These are phyloP conservation scores for Nicotiana noctiflora DNA, from an alignment of 257 asterid genomes.

Conservation along the genomic window DNA sequence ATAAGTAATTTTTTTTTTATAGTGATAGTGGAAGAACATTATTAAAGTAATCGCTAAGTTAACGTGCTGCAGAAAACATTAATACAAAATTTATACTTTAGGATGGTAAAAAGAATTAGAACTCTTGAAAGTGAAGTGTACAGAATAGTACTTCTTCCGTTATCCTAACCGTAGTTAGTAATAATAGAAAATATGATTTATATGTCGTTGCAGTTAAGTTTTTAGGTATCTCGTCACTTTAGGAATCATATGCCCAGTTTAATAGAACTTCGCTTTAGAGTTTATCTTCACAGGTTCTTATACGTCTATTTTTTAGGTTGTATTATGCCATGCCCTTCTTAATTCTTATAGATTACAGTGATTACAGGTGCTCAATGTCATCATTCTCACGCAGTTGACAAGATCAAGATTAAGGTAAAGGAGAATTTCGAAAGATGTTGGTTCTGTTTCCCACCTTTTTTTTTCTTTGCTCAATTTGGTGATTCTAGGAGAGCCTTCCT, in stretches of 20 bases:
- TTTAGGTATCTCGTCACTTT: not conserved
- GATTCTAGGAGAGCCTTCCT: not conserved
- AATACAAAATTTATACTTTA: not conserved
- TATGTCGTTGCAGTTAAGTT: not conserved
- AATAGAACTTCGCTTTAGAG: not conserved
- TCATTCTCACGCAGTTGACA: slow-evolving; percentile 31
- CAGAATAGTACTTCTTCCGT: not conserved
- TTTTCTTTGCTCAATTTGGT: not conserved
- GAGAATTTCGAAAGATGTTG: slow-evolving; percentile 1
- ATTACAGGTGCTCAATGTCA: slow-evolving; percentile 51
- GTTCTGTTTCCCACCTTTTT: not conserved
- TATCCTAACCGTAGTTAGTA: not conserved
- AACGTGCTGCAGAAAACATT: not conserved
- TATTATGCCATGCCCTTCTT: not conserved
- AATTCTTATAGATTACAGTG: slow-evolving; percentile 28
- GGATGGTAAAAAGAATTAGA: not conserved
- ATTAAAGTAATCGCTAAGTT: not conserved
- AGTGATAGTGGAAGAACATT: not conserved
- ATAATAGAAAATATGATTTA: not conserved
- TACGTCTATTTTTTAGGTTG: not conserved
- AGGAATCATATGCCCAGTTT: not conserved
- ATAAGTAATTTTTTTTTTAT: too few species aligned
- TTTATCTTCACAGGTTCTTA: not conserved
- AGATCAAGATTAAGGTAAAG: slow-evolving; percentile 61
- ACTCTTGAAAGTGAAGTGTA: not conserved